Conservation (phyloP, 2,329 filamentous ascomycete genomes). For the Bretziella fagacearum region DNA sequence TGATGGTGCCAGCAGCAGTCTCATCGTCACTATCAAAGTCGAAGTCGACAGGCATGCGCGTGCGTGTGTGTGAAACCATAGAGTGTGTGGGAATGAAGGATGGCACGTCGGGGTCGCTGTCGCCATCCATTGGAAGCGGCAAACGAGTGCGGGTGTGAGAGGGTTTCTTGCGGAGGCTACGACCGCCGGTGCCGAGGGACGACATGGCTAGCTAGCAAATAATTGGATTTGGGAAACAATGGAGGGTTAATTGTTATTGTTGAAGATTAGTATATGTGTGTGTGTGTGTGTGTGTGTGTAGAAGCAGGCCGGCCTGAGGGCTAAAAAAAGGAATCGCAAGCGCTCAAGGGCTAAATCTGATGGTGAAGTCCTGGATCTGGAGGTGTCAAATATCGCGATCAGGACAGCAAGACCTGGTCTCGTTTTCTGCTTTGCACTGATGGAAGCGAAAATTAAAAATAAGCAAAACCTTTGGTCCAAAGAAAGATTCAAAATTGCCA, state of each 20-base stretch:
- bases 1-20: conserved; percentile 4
- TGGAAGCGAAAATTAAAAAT: background rate
- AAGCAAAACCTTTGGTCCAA: too few species aligned
- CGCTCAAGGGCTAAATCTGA: too few species aligned
- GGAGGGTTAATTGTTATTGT: background rate
- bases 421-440: too few species aligned
- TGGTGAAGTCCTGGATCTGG: too few species aligned
- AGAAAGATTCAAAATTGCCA: background rate
- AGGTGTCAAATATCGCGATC: too few species aligned
- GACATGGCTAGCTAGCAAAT: too few species aligned
- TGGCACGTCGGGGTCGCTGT: conserved; percentile 12
- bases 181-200: conserved; percentile 7
- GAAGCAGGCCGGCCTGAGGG: too few species aligned
- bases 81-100: conserved; percentile 8
- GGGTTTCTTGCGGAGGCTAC: conserved; percentile 9
- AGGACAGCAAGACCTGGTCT: too few species aligned
- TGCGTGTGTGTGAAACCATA: conserved; percentile 13
- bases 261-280: background rate
- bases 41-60: conserved; percentile 11
- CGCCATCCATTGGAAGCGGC: conserved; percentile 9
- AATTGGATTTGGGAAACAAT: too few species aligned
- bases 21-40: conserved; percentile 13
- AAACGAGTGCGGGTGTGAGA: conserved; percentile 11
- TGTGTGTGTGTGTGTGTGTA: background rate
- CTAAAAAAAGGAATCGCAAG: too few species aligned